These are phyloP conservation scores for Camelina neglecta DNA, from an alignment of 345 rosid species.

Conservation along the genomic window DNA sequence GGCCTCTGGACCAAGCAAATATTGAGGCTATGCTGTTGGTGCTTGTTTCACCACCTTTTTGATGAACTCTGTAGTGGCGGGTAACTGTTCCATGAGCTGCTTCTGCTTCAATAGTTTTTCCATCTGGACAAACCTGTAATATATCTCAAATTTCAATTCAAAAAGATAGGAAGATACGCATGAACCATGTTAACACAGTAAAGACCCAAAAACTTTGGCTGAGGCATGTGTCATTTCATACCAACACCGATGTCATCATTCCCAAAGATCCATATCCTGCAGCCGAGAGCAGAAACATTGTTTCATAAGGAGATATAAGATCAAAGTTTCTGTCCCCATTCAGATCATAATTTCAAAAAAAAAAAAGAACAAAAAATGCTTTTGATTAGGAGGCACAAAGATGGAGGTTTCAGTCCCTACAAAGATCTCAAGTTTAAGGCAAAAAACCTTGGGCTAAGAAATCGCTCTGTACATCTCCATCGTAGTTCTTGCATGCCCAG, in stretches of 20 bases:
- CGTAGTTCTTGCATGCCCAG: conserved; percentile 99
- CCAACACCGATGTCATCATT: conserved; percentile 96
- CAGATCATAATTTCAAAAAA: too few species aligned
- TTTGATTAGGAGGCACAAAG: conserved; percentile 7
- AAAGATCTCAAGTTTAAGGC: conserved; percentile 11
- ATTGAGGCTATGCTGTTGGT: conserved; percentile 90
- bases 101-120: conserved; percentile 87
- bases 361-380: conserved; percentile 17
- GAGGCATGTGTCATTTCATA: conserved; percentile 37
- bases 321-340: too few species aligned
- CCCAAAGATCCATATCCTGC: conserved; percentile 98
- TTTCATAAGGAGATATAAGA: conserved; percentile 6
- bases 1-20: conserved; percentile 89
- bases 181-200: background rate
- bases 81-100: conserved; percentile 93
- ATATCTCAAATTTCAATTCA: conserved; percentile 14
- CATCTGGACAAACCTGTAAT: conserved; percentile 89
- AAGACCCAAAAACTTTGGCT: conserved; percentile 14
- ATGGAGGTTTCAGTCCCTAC: background rate
- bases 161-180: background rate
- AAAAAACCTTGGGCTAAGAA: conserved; percentile 91
- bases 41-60: conserved; percentile 90
- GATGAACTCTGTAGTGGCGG: conserved; percentile 81
- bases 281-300: conserved; percentile 25
- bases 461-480: conserved; percentile 99